phyloP scores from a whole-genome alignment of 495 filamentous ascomycete species.

The Xylaria bambusicola region DNA sequence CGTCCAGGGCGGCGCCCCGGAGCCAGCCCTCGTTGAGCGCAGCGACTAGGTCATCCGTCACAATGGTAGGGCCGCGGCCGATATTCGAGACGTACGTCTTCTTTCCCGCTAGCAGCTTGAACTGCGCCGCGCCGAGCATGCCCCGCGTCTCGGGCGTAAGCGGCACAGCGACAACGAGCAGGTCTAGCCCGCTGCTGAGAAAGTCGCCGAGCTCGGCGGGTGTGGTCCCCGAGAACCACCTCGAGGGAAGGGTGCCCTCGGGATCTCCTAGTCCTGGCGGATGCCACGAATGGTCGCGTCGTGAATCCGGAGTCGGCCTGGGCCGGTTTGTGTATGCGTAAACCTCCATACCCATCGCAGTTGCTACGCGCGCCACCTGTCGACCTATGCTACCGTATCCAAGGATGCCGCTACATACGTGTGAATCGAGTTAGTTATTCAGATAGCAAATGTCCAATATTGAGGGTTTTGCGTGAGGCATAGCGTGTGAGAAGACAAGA shows the following conservation, averaged over 20 bases:
- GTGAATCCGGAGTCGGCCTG: slow-evolving; percentile 53
- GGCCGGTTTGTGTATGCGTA: slow-evolving; percentile 77
- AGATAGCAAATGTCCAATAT: background rate
- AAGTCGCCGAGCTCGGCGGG: slow-evolving; percentile 65
- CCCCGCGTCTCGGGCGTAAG: slow-evolving; percentile 67
- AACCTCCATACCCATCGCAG: slow-evolving; percentile 77
- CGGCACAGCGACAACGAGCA: slow-evolving; percentile 74
- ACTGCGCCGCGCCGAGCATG: slow-evolving; percentile 65
- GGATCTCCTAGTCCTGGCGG: slow-evolving; percentile 76
- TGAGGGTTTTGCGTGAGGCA: background rate
- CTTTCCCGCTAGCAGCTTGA: slow-evolving; percentile 59
- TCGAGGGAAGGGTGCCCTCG: slow-evolving; percentile 67
- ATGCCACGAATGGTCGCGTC: slow-evolving; percentile 65
- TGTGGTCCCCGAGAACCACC: slow-evolving; percentile 71
- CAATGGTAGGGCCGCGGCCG: slow-evolving; percentile 68
- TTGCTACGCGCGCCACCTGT: slow-evolving; percentile 68
- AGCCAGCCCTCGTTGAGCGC: slow-evolving; percentile 62
- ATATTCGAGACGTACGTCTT: slow-evolving; percentile 74
- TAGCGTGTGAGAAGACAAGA: background rate
- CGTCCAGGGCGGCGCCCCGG: slow-evolving; percentile 77
- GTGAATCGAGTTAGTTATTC: background rate
- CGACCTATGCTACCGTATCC: slow-evolving; percentile 86
- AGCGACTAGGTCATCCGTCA: slow-evolving; percentile 66
- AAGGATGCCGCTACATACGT: slow-evolving; percentile 63
- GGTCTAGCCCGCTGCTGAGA: slow-evolving; percentile 67